Evolutionary conservation across 306 rosid species (phyloP), one percentile per base, ranked within the genome.

Genomic region (Rosa chinensis): DNA sequence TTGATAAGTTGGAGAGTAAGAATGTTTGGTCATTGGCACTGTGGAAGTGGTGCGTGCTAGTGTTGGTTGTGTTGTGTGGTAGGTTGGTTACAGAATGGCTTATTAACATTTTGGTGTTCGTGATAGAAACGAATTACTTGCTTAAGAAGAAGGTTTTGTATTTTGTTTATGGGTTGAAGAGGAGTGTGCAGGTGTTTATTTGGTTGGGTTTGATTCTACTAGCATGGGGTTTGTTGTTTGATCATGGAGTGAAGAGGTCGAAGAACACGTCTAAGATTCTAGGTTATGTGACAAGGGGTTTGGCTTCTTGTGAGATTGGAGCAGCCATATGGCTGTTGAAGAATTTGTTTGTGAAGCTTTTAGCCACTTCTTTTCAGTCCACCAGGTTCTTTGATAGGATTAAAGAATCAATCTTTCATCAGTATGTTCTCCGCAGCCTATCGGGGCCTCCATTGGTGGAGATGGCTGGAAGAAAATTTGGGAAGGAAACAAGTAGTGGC

Each of bases 351-450:
- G 88, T 94, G 78, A 94, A 94, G 82, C 74, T 91, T 12, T 76
- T 92, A 23, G 81, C 97, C 56, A 85, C 97, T 48, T 67, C 88
- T 61, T 94, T 94, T 77, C 97, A 92, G 74, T 86, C 89, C 43
- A 42, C 89, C 8, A 83, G 97, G 49, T 94, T 91, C 88, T 94
- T 94, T 66, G 97, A 94, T 75, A 84, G 97, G 85, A 90, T 94
- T 79, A 97, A 94, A 81, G 93, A 88, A 82, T 86, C 97, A 10
- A 86, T 94, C 67, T 88, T 92, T 81, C 97, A 91, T 79, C 97
- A 92, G 81, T 91, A 94, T 79, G 85, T 92, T 72, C 82, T 94
- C 7, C 81, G 87, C 73, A 82, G 88, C 32, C 91, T 94, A 37
- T 94, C 99, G 0, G 97, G 97, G 14, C 97, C 90, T 75, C 92